These are phyloP conservation scores for Cystobasidium pallidum DNA, from an alignment of 1,284 basidiomycete genomes.

Conservation along the genomic window DNA sequence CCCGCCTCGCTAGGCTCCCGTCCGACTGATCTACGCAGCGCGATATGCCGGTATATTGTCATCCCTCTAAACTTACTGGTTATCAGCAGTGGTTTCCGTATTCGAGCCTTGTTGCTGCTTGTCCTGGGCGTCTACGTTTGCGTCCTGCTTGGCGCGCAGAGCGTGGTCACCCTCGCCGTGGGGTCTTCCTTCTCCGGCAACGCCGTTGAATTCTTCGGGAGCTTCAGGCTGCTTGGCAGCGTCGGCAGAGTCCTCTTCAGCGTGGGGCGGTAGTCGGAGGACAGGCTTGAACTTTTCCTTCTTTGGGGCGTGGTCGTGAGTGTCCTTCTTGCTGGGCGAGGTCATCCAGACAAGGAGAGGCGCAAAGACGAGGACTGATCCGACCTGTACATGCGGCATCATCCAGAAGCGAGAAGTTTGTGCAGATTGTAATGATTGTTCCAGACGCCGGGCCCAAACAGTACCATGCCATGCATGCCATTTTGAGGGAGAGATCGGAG, in stretches of 20 bases:
- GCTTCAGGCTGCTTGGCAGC: slow-evolving; percentile 14
- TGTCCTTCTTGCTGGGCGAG: slow-evolving; percentile 27
- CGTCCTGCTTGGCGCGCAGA: slow-evolving; percentile 25
- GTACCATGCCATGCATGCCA: not conserved
- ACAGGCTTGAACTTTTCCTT: slow-evolving; percentile 45
- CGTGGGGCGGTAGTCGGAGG: slow-evolving; percentile 17
- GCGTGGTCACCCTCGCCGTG: slow-evolving; percentile 41
- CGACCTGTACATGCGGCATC: slow-evolving; percentile 11
- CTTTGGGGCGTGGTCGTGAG: slow-evolving; percentile 18
- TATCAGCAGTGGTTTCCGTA: slow-evolving; percentile 12
- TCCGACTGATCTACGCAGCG: not conserved
- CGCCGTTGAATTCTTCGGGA: slow-evolving; percentile 29
- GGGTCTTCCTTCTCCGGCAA: slow-evolving; percentile 38
- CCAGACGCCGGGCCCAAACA: too few species aligned
- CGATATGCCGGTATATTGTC: not conserved
- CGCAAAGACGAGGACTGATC: slow-evolving; percentile 42
- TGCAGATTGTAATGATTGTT: too few species aligned
- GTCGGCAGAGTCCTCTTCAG: slow-evolving; percentile 4
- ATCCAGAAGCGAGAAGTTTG: not conserved
- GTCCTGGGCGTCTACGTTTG: slow-evolving; percentile 1
- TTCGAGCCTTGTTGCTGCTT: slow-evolving; percentile 25
- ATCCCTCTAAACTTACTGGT: slow-evolving; percentile 32
- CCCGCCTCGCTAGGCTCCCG: too few species aligned
- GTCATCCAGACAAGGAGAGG: slow-evolving; percentile 39
- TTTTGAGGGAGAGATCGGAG: slow-evolving; percentile 24